phyloP scores from a whole-genome alignment of 805 yeast genomes.

The Candida ascalaphidarum region DNA sequence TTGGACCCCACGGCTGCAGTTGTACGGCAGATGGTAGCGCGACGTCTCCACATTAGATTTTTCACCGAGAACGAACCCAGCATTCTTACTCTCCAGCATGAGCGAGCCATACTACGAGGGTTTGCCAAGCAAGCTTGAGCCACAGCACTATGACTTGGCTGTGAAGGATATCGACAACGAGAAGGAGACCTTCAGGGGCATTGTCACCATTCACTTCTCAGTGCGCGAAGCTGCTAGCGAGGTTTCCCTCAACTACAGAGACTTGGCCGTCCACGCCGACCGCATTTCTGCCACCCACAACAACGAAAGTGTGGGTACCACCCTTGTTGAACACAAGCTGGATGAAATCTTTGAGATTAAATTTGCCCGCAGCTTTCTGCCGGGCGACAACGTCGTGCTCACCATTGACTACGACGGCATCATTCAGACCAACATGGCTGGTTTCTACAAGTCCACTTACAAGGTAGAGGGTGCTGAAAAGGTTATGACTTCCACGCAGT shows the following conservation, averaged over 20 bases:
- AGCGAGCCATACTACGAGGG: conserved; percentile 30
- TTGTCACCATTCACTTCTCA: conserved; percentile 37
- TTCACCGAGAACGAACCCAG: too few relatives aligned
- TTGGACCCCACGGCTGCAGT: too few relatives aligned
- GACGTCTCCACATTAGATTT: too few relatives aligned
- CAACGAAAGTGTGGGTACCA: conserved; percentile 16
- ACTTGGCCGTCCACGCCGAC: conserved; percentile 19
- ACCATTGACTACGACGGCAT: conserved; percentile 29
- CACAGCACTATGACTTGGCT: conserved; percentile 60
- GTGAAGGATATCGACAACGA: conserved; percentile 53
- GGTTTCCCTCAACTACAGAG: conserved; percentile 42
- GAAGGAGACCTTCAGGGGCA: conserved; percentile 39
- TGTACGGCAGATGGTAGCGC: too few relatives aligned
- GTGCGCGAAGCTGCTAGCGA: conserved; percentile 34
- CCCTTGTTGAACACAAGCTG: conserved; percentile 31
- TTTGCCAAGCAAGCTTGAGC: conserved; percentile 59
- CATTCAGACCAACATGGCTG: conserved; percentile 50
- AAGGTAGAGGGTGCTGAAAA: conserved; percentile 27
- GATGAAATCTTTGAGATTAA: conserved; percentile 58
- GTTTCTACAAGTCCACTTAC: conserved; percentile 43
- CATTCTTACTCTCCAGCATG: too few relatives aligned
- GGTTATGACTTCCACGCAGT: conserved; percentile 43
- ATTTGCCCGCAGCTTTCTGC: conserved; percentile 32
- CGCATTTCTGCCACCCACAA: conserved; percentile 12
- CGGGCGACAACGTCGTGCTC: conserved; percentile 17